These are phyloP conservation scores for Vicia sativa DNA, from an alignment of 306 rosid genomes.

Conservation along the genomic window DNA sequence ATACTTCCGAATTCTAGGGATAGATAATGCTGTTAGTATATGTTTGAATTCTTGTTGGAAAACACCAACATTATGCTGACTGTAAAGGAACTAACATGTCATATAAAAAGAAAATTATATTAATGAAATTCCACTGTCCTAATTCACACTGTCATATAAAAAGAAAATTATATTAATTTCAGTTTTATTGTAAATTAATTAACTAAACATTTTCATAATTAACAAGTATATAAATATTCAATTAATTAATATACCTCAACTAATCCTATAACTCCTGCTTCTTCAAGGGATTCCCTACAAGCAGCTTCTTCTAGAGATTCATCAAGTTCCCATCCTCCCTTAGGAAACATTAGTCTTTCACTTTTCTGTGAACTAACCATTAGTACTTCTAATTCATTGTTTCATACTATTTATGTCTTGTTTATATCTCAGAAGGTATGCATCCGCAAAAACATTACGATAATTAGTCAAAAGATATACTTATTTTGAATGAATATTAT, in stretches of 20 bases:
- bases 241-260: constrained; percentile 60
- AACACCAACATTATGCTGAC: too few relatives aligned
- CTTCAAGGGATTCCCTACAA: constrained; percentile 89
- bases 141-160: too few relatives aligned
- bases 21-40: too few relatives aligned
- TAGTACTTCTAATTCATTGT: constrained; percentile 72
- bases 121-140: too few relatives aligned
- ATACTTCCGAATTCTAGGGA: too few relatives aligned
- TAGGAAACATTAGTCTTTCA: constrained; percentile 80
- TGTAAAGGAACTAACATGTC: too few relatives aligned
- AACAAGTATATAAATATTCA: background rate
- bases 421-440: constrained; percentile 87
- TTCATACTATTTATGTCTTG: constrained; percentile 44
- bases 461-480: background rate
- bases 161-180: too few relatives aligned
- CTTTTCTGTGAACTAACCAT: too few relatives aligned
- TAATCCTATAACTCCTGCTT: constrained; percentile 86
- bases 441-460: constrained; percentile 54
- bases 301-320: constrained; percentile 96
- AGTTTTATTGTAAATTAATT: background rate
- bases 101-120: too few relatives aligned
- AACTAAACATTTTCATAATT: background rate
- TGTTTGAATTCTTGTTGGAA: too few relatives aligned
- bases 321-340: constrained; percentile 99
- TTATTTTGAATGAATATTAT: background rate